A percentile compares a stretch with the other conserved stretches of the same genome.
Evolutionary conservation across 805 yeast species (phyloP).

Genomic region (Saccharomycopsis selenospora): DNA sequence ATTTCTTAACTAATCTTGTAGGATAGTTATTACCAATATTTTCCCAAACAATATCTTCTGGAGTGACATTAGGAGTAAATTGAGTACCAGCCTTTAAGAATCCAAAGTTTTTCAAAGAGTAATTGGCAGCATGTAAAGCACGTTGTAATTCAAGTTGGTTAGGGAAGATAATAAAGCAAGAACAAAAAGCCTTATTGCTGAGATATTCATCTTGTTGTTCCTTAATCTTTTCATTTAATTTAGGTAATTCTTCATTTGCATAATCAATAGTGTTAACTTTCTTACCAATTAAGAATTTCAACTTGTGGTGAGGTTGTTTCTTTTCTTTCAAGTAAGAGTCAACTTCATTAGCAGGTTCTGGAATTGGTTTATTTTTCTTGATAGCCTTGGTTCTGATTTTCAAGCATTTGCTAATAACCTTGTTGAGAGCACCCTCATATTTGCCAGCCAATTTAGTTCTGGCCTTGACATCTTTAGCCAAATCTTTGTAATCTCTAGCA

Average conservation of each 20-base stretch:
- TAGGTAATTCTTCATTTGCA: slow-evolving; percentile 58
- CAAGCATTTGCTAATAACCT: slow-evolving; percentile 51
- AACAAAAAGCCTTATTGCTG: slow-evolving; percentile 45
- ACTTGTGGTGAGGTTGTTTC: slow-evolving; percentile 78
- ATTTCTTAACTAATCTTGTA: slow-evolving; percentile 49
- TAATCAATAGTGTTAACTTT: slow-evolving; percentile 82
- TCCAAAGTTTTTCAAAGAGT: slow-evolving; percentile 30
- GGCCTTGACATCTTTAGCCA: slow-evolving; percentile 51
- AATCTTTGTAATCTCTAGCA: slow-evolving; percentile 54
- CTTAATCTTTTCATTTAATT: slow-evolving; percentile 59
- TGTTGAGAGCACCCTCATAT: slow-evolving; percentile 60
- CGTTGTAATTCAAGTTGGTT: slow-evolving; percentile 82
- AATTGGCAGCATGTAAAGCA: slow-evolving; percentile 77
- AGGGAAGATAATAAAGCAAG: slow-evolving; percentile 77
- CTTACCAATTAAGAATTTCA: slow-evolving; percentile 64
- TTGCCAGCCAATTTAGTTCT: slow-evolving; percentile 53
- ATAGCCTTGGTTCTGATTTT: slow-evolving; percentile 46
- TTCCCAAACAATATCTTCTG: slow-evolving; percentile 81
- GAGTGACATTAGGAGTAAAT: slow-evolving; percentile 56
- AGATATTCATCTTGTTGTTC: slow-evolving; percentile 48
- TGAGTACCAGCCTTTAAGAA: slow-evolving; percentile 40
- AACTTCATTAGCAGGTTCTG: slow-evolving; percentile 50
- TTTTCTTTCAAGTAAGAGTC: slow-evolving; percentile 57
- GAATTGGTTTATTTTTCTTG: slow-evolving; percentile 50
- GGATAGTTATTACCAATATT: slow-evolving; percentile 55